Evolutionary conservation across 202 grass and related monocot species (phyloP).

Genomic region (Schoenoplectus triqueter): DNA sequence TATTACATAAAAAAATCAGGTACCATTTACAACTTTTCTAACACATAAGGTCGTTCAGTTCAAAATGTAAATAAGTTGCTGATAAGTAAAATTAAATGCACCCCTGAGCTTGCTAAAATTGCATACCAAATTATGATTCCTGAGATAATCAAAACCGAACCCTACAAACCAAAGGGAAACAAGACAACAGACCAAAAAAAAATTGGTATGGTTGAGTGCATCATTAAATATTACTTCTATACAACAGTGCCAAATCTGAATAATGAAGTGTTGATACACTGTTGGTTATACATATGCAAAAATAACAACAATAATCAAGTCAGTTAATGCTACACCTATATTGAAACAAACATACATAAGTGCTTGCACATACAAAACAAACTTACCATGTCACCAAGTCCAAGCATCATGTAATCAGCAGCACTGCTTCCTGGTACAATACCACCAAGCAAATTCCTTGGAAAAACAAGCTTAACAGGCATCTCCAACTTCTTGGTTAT

Average conservation of each 20-base stretch:
- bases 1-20: no score
- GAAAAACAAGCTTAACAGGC: constrained; percentile 95
- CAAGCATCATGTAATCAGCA: constrained; percentile 96
- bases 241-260: constrained; percentile 1
- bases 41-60: not conserved
- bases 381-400: constrained; percentile 97
- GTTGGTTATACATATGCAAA: not conserved
- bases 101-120: not conserved
- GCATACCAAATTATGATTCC: not conserved
- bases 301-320: not conserved
- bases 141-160: no score
- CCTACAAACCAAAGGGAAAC: not conserved
- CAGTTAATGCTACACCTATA: not conserved
- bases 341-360: not conserved
- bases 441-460: constrained; percentile 85
- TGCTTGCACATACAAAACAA: constrained; percentile 3
- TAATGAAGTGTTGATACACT: not conserved
- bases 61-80: not conserved
- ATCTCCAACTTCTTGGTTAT: constrained; percentile 96
- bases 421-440: constrained; percentile 65
- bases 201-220: not conserved
- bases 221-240: not conserved
- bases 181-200: not conserved
- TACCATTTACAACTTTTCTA: no score
- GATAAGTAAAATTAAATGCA: not conserved